These are phyloP conservation scores for Dalbergia cultrata DNA, from an alignment of 306 rosid genomes.

Conservation along the genomic window DNA sequence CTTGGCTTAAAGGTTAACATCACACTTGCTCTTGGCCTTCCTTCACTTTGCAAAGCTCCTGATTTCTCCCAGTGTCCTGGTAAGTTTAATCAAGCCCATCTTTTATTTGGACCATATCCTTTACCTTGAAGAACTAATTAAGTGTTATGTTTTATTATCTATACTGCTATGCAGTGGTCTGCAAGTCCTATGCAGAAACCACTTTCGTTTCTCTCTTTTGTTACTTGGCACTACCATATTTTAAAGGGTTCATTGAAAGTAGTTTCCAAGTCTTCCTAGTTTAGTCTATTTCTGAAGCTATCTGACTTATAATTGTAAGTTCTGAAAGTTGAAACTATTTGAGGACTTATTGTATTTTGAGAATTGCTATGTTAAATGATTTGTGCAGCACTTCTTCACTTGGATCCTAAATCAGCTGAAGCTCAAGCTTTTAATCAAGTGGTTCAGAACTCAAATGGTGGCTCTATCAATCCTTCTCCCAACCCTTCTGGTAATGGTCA, in stretches of 20 bases:
- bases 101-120: too few relatives aligned
- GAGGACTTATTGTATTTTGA: not conserved
- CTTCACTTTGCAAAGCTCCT: slow-evolving; percentile 59
- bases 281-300: not conserved
- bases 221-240: not conserved
- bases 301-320: not conserved
- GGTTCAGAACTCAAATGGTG: slow-evolving; percentile 38
- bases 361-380: not conserved
- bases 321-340: not conserved
- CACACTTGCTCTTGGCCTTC: slow-evolving; percentile 62
- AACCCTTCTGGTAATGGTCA: slow-evolving; percentile 52
- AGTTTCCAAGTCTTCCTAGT: not conserved
- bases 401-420: slow-evolving; percentile 71
- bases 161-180: not conserved
- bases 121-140: too few relatives aligned
- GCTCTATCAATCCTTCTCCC: slow-evolving; percentile 47
- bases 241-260: not conserved
- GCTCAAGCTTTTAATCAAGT: slow-evolving; percentile 71
- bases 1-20: slow-evolving; percentile 60
- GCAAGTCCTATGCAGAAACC: not conserved
- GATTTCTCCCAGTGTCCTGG: slow-evolving; percentile 71
- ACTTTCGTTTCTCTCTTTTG: not conserved
- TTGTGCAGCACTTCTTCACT: slow-evolving; percentile 62
- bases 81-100: slow-evolving; percentile 9
- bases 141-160: not conserved